A percentile compares a stretch with the other conserved stretches of the same genome.
Evolutionary conservation across 495 filamentous ascomycete genomes (phyloP).

Genomic region (Astrocystis sublimbata): DNA sequence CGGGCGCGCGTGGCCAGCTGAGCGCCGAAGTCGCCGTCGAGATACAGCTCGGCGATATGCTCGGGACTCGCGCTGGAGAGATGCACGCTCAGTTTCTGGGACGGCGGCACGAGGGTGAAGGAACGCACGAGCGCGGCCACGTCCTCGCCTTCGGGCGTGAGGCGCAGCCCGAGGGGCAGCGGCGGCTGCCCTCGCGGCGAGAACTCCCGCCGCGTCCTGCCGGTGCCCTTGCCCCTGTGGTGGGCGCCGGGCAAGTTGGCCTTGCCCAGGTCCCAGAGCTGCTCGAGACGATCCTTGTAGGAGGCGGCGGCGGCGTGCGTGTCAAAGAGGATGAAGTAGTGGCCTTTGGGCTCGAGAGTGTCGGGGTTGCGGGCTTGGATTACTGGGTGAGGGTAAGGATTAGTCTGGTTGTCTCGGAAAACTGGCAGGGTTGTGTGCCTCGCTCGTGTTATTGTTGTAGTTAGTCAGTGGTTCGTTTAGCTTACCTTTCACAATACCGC

Average conservation of each 20-base stretch:
- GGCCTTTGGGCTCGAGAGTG: constrained; percentile 53
- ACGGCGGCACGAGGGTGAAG: constrained; percentile 56
- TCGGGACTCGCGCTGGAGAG: constrained; percentile 27
- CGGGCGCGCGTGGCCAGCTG: constrained; percentile 32
- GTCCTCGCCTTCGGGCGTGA: constrained; percentile 44
- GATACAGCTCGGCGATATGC: constrained; percentile 40
- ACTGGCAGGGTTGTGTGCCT: background rate
- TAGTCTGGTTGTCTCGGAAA: background rate
- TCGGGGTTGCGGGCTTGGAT: constrained; percentile 55
- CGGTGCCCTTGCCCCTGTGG: constrained; percentile 14
- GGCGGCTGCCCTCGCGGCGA: constrained; percentile 5
- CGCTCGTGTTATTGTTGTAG: background rate
- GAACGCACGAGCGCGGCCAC: constrained; percentile 39
- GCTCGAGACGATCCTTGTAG: constrained; percentile 52
- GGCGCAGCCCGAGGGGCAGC: constrained; percentile 26
- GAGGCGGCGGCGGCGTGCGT: constrained; percentile 51
- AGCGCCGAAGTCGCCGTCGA: constrained; percentile 39
- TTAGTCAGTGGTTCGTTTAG: background rate
- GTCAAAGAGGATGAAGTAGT: constrained; percentile 66
- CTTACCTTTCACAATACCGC: constrained; percentile 47
- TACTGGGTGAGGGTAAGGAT: constrained; percentile 21
- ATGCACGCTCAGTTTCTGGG: constrained; percentile 24
- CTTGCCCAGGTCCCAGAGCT: constrained; percentile 47
- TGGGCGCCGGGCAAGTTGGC: constrained; percentile 31
- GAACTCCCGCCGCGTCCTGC: no score